These are phyloP conservation scores for Hyparrhenia diplandra DNA, from an alignment of 176 grass and related monocot species.

Conservation along the genomic window DNA sequence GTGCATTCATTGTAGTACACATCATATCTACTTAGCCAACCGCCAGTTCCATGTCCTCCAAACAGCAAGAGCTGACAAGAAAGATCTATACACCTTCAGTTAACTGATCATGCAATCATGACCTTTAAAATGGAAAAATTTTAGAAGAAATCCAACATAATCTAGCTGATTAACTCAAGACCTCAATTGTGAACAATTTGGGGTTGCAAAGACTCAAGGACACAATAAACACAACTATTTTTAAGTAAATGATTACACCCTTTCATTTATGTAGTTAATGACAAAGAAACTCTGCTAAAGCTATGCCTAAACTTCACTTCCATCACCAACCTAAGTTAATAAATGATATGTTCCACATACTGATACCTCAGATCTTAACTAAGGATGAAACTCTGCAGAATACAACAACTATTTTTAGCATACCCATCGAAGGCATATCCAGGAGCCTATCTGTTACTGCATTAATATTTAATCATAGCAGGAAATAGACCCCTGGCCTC, in stretches of 20 bases:
- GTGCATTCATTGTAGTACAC: conserved; percentile 95
- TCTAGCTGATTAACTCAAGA: too few relatives aligned
- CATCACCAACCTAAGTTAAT: conserved; percentile 22
- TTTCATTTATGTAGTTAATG: conserved; percentile 7
- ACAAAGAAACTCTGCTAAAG: neutral
- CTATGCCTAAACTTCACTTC: neutral
- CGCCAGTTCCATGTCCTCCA: conserved; percentile 96
- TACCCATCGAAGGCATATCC: neutral
- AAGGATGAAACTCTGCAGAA: neutral
- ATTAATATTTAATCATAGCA: neutral
- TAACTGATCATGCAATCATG: neutral
- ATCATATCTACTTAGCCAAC: conserved; percentile 97
- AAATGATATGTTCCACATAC: neutral
- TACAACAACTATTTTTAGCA: conserved; percentile 5
- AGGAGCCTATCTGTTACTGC: neutral
- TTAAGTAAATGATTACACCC: neutral
- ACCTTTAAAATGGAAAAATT: neutral
- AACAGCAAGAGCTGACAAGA: conserved; percentile 82
- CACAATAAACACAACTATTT: neutral
- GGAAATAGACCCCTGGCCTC: neutral
- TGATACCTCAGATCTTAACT: neutral
- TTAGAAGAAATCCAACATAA: conserved; percentile 3
- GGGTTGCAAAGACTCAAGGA: neutral
- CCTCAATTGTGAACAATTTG: neutral
- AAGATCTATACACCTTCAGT: conserved; percentile 24